Evolutionary conservation across 2,329 filamentous ascomycete species (phyloP).

Genomic region (Fusarium ramigenum): DNA sequence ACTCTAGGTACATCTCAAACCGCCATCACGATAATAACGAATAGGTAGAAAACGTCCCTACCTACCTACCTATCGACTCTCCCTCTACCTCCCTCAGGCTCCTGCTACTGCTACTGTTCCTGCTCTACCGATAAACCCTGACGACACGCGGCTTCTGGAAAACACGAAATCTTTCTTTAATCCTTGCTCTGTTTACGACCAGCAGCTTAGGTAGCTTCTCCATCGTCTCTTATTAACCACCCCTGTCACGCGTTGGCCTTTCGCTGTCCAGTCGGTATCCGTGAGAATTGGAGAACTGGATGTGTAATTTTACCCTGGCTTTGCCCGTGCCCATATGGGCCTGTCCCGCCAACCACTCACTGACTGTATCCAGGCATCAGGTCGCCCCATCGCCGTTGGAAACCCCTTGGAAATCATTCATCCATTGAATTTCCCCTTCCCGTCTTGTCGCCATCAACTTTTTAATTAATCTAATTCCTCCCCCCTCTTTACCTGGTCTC

Average conservation of each 20-base stretch:
- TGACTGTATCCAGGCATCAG: constrained; percentile 29
- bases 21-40: not conserved
- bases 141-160: constrained; percentile 22
- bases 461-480: constrained; percentile 30
- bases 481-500: constrained; percentile 21
- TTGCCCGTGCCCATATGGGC: constrained; percentile 8
- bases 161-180: constrained; percentile 13
- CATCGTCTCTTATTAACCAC: constrained; percentile 13
- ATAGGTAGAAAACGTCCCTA: not conserved
- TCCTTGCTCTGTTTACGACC: constrained; percentile 21
- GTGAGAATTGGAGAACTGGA: constrained; percentile 17
- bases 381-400: constrained; percentile 39
- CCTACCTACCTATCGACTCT: not conserved
- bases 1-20: not conserved
- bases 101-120: not conserved
- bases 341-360: constrained; percentile 40
- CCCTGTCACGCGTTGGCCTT: constrained; percentile 24
- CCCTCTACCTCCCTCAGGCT: not conserved
- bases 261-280: constrained; percentile 16
- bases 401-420: constrained; percentile 42
- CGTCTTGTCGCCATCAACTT: constrained; percentile 9
- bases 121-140: constrained; percentile 11
- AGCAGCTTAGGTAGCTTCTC: not conserved
- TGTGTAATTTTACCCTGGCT: constrained; percentile 44
- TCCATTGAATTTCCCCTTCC: constrained; percentile 40